phyloP scores from a whole-genome alignment of 2,329 filamentous ascomycete species.

The Trichoderma koningiopsis region DNA sequence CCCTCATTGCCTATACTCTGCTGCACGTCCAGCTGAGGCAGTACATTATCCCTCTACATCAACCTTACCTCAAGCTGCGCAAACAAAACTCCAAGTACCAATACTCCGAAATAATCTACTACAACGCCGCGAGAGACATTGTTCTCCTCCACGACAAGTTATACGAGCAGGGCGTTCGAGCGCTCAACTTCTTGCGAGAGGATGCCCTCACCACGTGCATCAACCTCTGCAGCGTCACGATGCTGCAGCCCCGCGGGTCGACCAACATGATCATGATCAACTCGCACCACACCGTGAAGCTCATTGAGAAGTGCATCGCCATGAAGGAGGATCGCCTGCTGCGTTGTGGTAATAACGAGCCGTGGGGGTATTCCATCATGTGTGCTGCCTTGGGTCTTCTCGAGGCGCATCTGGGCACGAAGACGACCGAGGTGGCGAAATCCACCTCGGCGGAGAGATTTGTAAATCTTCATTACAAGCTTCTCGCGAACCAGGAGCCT shows the following conservation, averaged over 20 bases:
- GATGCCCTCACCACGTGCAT: constrained; percentile 62
- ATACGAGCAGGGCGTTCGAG: constrained; percentile 59
- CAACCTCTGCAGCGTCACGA: constrained; percentile 62
- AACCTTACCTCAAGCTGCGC: constrained; percentile 61
- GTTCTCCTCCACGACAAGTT: constrained; percentile 64
- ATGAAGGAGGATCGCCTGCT: constrained; percentile 64
- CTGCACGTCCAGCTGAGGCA: constrained; percentile 63
- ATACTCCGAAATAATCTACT: constrained; percentile 65
- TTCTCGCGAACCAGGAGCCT: constrained; percentile 57
- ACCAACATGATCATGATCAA: constrained; percentile 66
- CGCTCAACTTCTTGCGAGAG: constrained; percentile 62
- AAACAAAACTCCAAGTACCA: constrained; percentile 63
- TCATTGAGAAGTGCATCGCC: constrained; percentile 62
- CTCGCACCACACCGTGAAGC: constrained; percentile 59
- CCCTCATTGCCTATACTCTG: constrained; percentile 60
- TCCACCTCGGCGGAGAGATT: constrained; percentile 62
- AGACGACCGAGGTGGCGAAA: constrained; percentile 59
- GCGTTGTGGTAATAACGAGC: constrained; percentile 64
- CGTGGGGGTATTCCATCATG: constrained; percentile 66
- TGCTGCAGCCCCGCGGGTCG: constrained; percentile 61
- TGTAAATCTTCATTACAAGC: constrained; percentile 59
- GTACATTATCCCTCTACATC: constrained; percentile 63
- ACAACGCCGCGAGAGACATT: constrained; percentile 63
- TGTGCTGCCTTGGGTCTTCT: constrained; percentile 61
- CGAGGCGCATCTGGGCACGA: constrained; percentile 60